Base-by-base conservation (phyloP, 352 stramenopile species). In the Phytophthora sojae region DNA sequence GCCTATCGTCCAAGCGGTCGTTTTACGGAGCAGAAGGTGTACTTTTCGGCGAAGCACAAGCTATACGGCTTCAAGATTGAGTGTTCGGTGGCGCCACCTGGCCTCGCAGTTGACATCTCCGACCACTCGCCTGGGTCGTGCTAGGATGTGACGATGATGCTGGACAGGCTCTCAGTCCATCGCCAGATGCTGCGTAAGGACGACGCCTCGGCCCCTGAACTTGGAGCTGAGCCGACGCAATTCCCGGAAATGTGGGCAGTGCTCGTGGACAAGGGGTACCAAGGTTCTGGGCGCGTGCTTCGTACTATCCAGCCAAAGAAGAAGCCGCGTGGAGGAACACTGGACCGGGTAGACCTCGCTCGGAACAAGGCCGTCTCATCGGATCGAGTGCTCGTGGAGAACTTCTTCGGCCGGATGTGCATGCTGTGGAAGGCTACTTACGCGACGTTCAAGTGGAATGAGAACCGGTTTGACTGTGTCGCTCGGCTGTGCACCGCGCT, bases 351-450 rank as follows among this genome's bases (percentile, higher is more conserved):
- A n/a, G n/a, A n/a, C n/a, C n/a, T n/a, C 37, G 52, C 61, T 2
- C 61, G 66, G 3, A 79, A 79, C 54, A 26, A 55, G 6, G 12
- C 25, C 0, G 52, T 72, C 7, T 71, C 66, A 17, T 69, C 59
- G 0, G 71, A 79, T n/a, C 54, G 71, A 17, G 71, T 72, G 32
- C 47, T 79, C 0, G 61, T 79, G 0, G 56, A 79, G 57, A 72
- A 75, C 57, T 63, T 66, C 29, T 75, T 75, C 17, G 71, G 71
- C 2, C 66, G 51, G n/a, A n/a, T 66, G 44, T 72, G 66, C 29
- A 62, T 45, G 8, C 61, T 72, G 12, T 75, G 55, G 66, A 58
- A 67, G n/a, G 62, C 53, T 7, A 71, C 58, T 15, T 69, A 69
- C 29, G 47, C 57, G 2, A 79, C 57, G 1, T 67, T 63, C 44